Evolutionary conservation across 805 yeast species (phyloP), one percentile per base, ranked within the genome.

Genomic region (Cyberlindnera lachancei): DNA sequence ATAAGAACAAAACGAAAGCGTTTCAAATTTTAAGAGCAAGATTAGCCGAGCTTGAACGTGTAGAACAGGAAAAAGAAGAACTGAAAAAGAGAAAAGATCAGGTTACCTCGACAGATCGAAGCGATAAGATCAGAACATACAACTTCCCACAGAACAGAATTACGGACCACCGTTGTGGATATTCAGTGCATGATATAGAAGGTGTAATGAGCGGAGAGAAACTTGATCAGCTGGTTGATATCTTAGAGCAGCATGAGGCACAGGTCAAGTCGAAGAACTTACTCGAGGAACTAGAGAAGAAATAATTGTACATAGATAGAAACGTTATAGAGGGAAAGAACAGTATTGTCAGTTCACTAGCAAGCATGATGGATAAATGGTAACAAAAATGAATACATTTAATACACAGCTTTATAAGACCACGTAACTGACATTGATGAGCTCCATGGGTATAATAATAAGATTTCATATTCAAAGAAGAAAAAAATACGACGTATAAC

Each of bases 81-180:
- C 63, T 79, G 28, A 66, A 65, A 30, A 69, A 75, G 34, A 64
- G 97, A 37, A 73, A 79, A 3, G 84, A 77, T 30, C 97, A 88
- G 54, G 97, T 92, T 4, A 67, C 85, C 1, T 70, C 92, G 1
- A 85, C 95, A 1, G 95, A 87, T 48, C 68, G 98, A 35, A 77
- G 94, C 4, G 97, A 92, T 51, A 92, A 90, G 58, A 80, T 90
- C 40, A 66, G 97, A 45, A 92, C 98, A 0, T 92, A 92, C 55
- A 92, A 92, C 50, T 90, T 70, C 46, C 87, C 94, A 7, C 96
- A 92, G 49, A 87, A 87, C 53, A 68, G 98, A 45, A 73, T 92
- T 30, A 88, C 97, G 0, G 98, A 92, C 49, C 98, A 92, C 50
- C 64, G 98, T 30, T 86, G 95, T 51, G 87, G 88, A 3, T 74